phyloP scores from a whole-genome alignment of 768 basidiomycete species.

The Leccinellum rugosiceps region DNA sequence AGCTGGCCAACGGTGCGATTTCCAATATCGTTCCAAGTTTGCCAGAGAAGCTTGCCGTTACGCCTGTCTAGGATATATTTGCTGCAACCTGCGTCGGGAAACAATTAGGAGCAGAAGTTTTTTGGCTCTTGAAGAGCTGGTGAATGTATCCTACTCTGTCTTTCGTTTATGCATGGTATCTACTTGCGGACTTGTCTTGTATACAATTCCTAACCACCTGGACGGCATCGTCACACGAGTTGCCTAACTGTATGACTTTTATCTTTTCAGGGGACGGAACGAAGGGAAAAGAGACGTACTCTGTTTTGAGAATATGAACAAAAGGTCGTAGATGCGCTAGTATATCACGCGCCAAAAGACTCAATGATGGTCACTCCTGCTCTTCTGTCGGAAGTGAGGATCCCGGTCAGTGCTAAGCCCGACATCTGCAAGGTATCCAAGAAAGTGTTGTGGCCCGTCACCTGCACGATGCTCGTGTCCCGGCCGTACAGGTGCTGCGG shows the following conservation, averaged over 20 bases:
- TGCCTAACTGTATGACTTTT: no score
- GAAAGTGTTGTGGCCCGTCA: conserved; percentile 6
- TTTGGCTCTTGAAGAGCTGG: no score
- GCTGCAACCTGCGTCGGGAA: no score
- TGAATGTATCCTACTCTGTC: no score
- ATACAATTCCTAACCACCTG: no score
- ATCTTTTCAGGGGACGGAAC: no score
- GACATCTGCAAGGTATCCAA: conserved; percentile 13
- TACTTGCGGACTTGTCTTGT: no score
- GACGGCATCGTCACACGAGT: no score
- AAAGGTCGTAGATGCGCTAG: not conserved
- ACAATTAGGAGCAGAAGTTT: no score
- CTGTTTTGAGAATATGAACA: no score
- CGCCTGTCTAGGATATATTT: not conserved
- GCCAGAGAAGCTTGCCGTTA: not conserved
- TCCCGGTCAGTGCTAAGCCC: conserved; percentile 54
- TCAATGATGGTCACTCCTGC: conserved; percentile 65
- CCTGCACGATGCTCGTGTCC: conserved; percentile 66
- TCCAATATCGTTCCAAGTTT: not conserved
- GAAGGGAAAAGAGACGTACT: no score
- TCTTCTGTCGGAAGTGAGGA: conserved; percentile 51
- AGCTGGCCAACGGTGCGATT: not conserved
- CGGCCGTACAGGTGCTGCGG: conserved; percentile 50
- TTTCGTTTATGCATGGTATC: no score
- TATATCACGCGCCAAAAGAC: conserved; percentile 16